Evolutionary conservation across 2,329 filamentous ascomycete genomes (phyloP), one percentile per base, ranked within the genome.

Genomic region (Cordyceps fumosorosea): DNA sequence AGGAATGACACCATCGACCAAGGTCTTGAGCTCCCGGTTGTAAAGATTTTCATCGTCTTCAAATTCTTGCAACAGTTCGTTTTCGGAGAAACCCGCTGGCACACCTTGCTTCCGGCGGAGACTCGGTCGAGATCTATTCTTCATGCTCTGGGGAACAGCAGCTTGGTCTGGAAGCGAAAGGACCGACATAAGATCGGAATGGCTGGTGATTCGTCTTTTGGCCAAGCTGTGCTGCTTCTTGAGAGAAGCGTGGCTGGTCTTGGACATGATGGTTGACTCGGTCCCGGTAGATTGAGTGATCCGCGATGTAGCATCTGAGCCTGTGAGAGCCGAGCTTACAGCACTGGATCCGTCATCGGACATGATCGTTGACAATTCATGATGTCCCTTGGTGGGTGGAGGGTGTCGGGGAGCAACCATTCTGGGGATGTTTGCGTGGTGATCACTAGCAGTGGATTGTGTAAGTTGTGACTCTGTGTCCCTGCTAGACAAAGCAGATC

Each of bases 1-100:
- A 0, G 95, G 95, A 62, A 99, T 90, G 24, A 99, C 93, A 62
- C 95, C 95, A 68, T 96, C 93, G 8, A 98, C 93, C 37, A 99
- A 77, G 0, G 95, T 97, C 71, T 92, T 91, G 37, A 99, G 81
- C 74, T 99, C 95, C 60, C 93, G 85, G 75, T 89, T 88, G 71
- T 98, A 99, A 67, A 95, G 89, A 51, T 84, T 79, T 74, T 99
- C 95, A 68, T 98, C 95, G 5, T 89, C 84, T 12, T 84, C 80
- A 65, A 99, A 86, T 70, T 96, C 92, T 58, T 83, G 81, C 72
- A 98, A 82, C 22, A 98, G 78, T 65, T 93, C 91, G 24, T 84
- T 80, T 12, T 91, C 80, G 1, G 88, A 93, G 47, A 89, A 86
- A 62, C 83, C 85, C 34, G 85, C 83, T 12, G 87, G 78, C 42